Evolutionary conservation across 2,329 filamentous ascomycete genomes (phyloP), one percentile per base, ranked within the genome.

Genomic region (Fusarium virguliforme): DNA sequence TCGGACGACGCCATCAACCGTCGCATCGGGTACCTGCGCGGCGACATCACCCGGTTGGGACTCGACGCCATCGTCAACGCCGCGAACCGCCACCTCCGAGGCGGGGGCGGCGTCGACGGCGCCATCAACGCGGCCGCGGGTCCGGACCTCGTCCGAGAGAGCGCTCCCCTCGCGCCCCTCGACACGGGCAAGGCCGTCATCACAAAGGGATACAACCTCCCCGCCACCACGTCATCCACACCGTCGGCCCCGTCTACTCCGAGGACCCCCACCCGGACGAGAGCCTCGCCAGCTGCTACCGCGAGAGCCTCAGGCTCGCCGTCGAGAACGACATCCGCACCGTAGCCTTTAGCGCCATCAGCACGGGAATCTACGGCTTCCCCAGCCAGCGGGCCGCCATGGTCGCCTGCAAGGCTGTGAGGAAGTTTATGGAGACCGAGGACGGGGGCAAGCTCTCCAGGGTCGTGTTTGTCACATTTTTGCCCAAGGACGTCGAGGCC

Each of bases 41-140:
- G 89, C 73, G 94, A 97, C 80, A 97, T 98, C 80, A 98, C 95
- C 13, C 90, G 85, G 13, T 88, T 98, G 4, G 79, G 86, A 34
- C 87, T 94, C 50, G 93, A 94, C 77, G 92, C 92, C 70, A 96
- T 98, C 74, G 95, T 98, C 79, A 98, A 98, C 79, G 95, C 96
- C 1, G 95, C 96, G 48, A 98, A 98, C 80, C 82, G 81, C 9
- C 87, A 86, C 2, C 88, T 98, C 1, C 86, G 92, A 0, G 94
- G 95, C 60, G 96, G 96, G 59, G 94, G 94, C n/a, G 96, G 96
- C 37, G 94, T 98, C 15, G 92, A 95, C 77, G 92, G 92, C 41
- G 92, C 94, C 30, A 98, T 98, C 74, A 96, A 98, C 79, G 81
- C 87, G 32, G 94, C 92, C 41, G 95, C 96, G 1, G 96, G 96